These are phyloP conservation scores for Phaeolepiota aurea DNA, from an alignment of 768 basidiomycete genomes.

Conservation along the genomic window DNA sequence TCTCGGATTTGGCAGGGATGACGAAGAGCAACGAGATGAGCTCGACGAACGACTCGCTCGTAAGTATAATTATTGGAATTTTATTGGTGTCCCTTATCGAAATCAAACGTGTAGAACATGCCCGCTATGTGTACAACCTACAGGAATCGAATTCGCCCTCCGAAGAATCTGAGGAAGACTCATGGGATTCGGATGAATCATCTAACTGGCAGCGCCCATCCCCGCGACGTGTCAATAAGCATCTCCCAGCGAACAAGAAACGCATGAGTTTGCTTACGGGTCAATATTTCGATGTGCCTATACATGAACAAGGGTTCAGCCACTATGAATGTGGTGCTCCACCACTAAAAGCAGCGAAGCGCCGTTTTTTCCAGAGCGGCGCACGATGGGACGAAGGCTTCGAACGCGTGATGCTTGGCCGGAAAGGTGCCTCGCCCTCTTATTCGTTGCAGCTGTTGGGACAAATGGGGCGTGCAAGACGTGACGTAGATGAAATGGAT, in stretches of 20 bases:
- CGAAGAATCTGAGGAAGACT: conserved; percentile 39
- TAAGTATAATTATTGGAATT: too few species aligned
- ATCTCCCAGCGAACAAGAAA: conserved; percentile 26
- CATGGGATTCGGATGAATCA: conserved; percentile 44
- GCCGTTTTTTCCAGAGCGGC: conserved; percentile 53
- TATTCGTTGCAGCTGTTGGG: conserved; percentile 7
- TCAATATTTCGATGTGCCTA: conserved; percentile 43
- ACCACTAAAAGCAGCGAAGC: conserved; percentile 22
- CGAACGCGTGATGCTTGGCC: conserved; percentile 13
- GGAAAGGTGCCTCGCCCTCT: conserved; percentile 10
- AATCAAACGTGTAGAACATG: conserved; percentile 39
- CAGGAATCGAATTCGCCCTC: conserved; percentile 41
- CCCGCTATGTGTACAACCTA: conserved; percentile 53
- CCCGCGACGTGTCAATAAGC: conserved; percentile 12
- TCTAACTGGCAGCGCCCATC: conserved; percentile 14
- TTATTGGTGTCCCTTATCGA: neutral
- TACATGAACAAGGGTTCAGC: conserved; percentile 32
- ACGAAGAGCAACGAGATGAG: conserved; percentile 46
- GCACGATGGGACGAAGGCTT: conserved; percentile 24
- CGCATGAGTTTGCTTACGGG: conserved; percentile 67
- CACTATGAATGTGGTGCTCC: conserved; percentile 28
- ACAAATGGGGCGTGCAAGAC: conserved; percentile 17
- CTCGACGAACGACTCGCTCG: conserved; percentile 67
- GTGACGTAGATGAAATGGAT: conserved; percentile 13
- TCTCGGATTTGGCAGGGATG: conserved; percentile 44